phyloP scores from a whole-genome alignment of 257 asterid species.

The Paraleonurus japonicus region DNA sequence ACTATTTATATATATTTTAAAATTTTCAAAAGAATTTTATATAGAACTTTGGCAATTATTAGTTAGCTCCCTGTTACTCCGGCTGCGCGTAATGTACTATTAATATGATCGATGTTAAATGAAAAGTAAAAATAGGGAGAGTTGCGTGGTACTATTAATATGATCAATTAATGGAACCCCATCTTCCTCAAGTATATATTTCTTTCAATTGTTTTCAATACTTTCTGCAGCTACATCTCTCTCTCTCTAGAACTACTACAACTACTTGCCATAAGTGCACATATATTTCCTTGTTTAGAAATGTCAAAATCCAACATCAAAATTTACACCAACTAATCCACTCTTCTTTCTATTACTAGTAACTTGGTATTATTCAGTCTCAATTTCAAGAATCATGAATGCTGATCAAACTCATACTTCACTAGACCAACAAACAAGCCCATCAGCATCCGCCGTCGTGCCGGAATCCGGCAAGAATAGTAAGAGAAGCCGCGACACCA shows the following conservation, averaged over 20 bases:
- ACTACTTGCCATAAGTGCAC: conserved; percentile 1
- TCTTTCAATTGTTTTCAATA: conserved; percentile 20
- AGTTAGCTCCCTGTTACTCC: too few species aligned
- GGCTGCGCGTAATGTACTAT: too few species aligned
- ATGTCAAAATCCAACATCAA: conserved; percentile 15
- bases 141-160: background rate
- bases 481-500: conserved; percentile 43
- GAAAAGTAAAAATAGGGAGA: background rate
- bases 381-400: conserved; percentile 25
- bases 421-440: too few species aligned
- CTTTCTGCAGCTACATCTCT: background rate
- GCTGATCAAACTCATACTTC: background rate
- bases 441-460: too few species aligned
- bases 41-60: too few species aligned
- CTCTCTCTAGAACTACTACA: background rate
- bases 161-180: background rate
- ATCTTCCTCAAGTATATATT: conserved; percentile 3
- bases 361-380: background rate
- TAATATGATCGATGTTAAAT: too few species aligned
- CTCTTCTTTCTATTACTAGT: too few species aligned
- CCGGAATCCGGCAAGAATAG: conserved; percentile 26
- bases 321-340: background rate
- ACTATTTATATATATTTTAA: too few species aligned
- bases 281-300: conserved; percentile 27
- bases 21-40: too few species aligned